Base-by-base conservation (phyloP, 495 filamentous ascomycete genomes). In the Lentithecium fluviatile region DNA sequence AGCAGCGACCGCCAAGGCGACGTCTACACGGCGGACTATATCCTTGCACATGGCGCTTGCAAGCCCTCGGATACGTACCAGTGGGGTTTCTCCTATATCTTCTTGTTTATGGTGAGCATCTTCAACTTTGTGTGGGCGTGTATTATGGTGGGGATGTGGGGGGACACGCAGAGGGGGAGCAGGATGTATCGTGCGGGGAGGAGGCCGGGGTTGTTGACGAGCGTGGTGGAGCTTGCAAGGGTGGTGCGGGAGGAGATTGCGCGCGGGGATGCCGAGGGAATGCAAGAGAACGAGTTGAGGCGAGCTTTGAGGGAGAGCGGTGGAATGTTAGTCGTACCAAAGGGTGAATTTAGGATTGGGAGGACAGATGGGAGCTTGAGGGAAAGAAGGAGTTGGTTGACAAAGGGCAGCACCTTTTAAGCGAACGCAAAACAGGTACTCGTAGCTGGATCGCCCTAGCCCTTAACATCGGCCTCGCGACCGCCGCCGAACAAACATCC, bases 41-140 rank as follows among this genome's bases (percentile, higher is more conserved):
- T 52, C 17, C n/a, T 42, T 45, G 19, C 34, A 6, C 47, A 57
- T 23, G 62, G 53, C 24, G 58, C 45, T 12, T 61, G 59, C 45
- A 48, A 50, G n/a, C 45, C 56, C 7, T 51, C 19, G 17, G 65
- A 53, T 51, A 66, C 50, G 23, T 70, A 57, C 50, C 60, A 49
- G 23, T 72, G 68, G 68, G 66, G 68, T 20, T 69, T 70, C 55
- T 72, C 70, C 7, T 70, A 65, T 37, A 56, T 69, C 5, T 58
- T 72, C 21, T 29, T 70, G 8, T 65, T 67, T 45, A 67, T 70
- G 45, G 45, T 67, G 3, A 38, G 62, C 17, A 59, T 56, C 19
- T 60, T 65, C 37, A 63, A 69, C 23, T 66, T 66, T 12, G 52
- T 67, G 11, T 70, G 68, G 70, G 57, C 40, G 6, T 57, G 68